Conservation (phyloP, 495 filamentous ascomycete species). For the Pseudoneurospora amorphoporcata region DNA sequence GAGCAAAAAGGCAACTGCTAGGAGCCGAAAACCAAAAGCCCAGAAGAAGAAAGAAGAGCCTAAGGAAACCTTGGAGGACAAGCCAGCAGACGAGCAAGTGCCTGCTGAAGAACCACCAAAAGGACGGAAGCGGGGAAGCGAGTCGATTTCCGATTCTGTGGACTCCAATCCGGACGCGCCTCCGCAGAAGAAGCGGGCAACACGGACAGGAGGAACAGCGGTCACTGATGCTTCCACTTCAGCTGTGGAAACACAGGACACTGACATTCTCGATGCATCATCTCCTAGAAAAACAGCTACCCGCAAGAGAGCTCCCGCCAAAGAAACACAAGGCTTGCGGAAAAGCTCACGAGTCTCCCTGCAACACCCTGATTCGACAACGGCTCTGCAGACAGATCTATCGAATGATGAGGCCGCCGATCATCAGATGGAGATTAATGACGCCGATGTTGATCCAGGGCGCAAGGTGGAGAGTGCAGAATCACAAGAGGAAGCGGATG, state of each 20-base stretch:
- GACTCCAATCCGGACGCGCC: slow-evolving; percentile 38
- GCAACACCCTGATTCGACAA: slow-evolving; percentile 24
- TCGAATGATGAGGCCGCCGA: slow-evolving; percentile 59
- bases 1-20: slow-evolving; percentile 22
- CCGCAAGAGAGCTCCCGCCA: slow-evolving; percentile 24
- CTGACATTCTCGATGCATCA: slow-evolving; percentile 24
- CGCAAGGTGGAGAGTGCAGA: slow-evolving; percentile 33
- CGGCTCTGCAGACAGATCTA: slow-evolving; percentile 27
- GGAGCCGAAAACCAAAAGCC: slow-evolving; percentile 40
- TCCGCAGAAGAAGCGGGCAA: slow-evolving; percentile 57
- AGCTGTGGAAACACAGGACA: slow-evolving; percentile 17
- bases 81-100: slow-evolving; percentile 26
- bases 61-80: slow-evolving; percentile 37
- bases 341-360: slow-evolving; percentile 45
- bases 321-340: slow-evolving; percentile 33
- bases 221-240: slow-evolving; percentile 14
- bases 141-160: slow-evolving; percentile 40
- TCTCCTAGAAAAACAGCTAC: slow-evolving; percentile 15
- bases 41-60: slow-evolving; percentile 46
- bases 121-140: slow-evolving; percentile 58
- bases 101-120: slow-evolving; percentile 35
- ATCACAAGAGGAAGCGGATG: slow-evolving; percentile 19
- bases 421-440: slow-evolving; percentile 44
- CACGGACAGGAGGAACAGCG: slow-evolving; percentile 33
- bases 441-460: slow-evolving; percentile 36